Evolutionary conservation across 805 yeast genomes (phyloP), one percentile per base, ranked within the genome.

Genomic region (Candida loeiensis): DNA sequence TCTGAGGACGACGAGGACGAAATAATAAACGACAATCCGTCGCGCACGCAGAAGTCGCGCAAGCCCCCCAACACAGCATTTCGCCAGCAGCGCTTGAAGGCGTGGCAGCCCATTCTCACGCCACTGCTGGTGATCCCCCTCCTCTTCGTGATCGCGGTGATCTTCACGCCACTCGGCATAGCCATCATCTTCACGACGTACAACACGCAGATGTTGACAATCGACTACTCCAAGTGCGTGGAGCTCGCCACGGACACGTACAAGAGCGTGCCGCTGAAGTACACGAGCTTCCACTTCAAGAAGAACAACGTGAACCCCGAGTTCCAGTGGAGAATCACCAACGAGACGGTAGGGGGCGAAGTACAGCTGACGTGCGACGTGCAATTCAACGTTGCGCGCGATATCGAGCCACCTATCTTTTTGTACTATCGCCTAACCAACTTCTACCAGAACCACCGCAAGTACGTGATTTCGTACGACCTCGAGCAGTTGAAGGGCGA

Each of bases 391-490:
- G 59, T 88, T 19, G 95, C 96, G 11, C 69, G 69, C 32, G 80
- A 80, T 40, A 71, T 93, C 58, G 71, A 78, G 30, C 76, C 82
- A 2, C 87, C 95, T 3, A 56, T 89, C 6, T 89, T 73, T 58
- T 55, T 88, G 47, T 93, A 87, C 64, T 93, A 93, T 66, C 80
- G 81, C 49, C 69, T 93, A 53, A 89, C 96, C 25, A 88, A 88
- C 58, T 93, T 91, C 61, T 89, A 74, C 61, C 98, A 93, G 61
- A 93, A 93, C 60, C 99, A 93, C 65, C 78, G 99, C 45, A 86
- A 93, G 46, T 93, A 88, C 57, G 98, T 91, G 24, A 80, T 79
- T 45, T 84, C 95, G 7, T 85, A 74, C 60, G 95, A 89, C 58
- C 76, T 83, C 60, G 71, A 74, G 29, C 99, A 93, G 63, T 58